Conservation (phyloP, 73 alveolate species). For the Breviolum minutum region DNA sequence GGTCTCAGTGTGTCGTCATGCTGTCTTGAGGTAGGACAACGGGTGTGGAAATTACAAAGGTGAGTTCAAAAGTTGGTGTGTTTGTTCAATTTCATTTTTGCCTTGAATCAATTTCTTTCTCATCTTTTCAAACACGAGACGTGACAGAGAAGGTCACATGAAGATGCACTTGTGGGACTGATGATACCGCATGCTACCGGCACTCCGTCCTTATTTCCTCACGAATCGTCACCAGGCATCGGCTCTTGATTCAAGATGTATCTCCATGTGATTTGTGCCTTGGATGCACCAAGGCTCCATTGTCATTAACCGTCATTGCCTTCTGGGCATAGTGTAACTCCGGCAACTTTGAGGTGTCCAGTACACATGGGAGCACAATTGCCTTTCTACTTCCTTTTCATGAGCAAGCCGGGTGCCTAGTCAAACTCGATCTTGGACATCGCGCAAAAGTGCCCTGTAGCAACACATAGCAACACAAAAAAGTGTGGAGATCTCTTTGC, state of each 20-base stretch:
- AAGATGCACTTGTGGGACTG: no score
- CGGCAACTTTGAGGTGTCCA: slow-evolving; percentile 32
- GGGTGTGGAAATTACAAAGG: no score
- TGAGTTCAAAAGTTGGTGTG: not conserved
- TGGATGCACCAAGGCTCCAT: not conserved
- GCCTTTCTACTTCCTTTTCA: slow-evolving; percentile 56
- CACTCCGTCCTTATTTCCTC: no score
- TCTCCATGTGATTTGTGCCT: slow-evolving; percentile 69
- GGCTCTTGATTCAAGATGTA: slow-evolving; percentile 48
- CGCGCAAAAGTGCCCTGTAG: not conserved
- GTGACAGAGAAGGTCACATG: no score
- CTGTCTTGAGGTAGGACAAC: slow-evolving; percentile 34
- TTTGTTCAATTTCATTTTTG: not conserved
- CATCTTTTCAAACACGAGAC: no score
- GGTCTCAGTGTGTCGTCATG: slow-evolving; percentile 83
- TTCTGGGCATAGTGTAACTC: not conserved
- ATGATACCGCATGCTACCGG: no score
- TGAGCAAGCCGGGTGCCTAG: slow-evolving; percentile 17
- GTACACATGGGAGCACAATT: slow-evolving; percentile 86
- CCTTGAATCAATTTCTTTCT: not conserved
- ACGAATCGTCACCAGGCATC: slow-evolving; percentile 30
- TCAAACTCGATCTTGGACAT: no score
- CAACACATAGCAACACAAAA: not conserved
- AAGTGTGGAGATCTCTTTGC: not conserved
- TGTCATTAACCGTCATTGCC: not conserved